These are phyloP conservation scores for Ogataea nakhonphanomensis DNA, from an alignment of 805 yeast genomes.

Conservation along the genomic window DNA sequence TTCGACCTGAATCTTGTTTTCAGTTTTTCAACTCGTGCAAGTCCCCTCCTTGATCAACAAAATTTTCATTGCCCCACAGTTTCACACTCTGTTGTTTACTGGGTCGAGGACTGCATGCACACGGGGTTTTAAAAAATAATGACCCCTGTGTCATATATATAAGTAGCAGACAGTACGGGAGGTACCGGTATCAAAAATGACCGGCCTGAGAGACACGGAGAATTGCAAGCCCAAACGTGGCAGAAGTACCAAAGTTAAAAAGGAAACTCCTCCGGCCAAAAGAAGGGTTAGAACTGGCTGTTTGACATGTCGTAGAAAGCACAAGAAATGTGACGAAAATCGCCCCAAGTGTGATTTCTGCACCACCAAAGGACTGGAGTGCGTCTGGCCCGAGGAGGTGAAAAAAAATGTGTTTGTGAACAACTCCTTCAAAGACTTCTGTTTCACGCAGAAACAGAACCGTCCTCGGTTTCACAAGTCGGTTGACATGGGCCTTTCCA, in stretches of 20 bases:
- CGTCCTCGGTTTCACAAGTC: slow-evolving; percentile 5
- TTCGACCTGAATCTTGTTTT: slow-evolving; percentile 3
- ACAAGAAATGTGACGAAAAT: slow-evolving; percentile 55
- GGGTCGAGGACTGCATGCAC: slow-evolving; percentile 7
- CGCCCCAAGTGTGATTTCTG: slow-evolving; percentile 50
- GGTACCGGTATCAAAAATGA: slow-evolving; percentile 1
- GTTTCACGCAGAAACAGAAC: slow-evolving; percentile 15
- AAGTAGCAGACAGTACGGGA: background rate
- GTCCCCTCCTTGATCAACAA: slow-evolving; percentile 11
- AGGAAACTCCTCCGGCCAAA: slow-evolving; percentile 33
- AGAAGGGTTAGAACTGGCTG: slow-evolving; percentile 45
- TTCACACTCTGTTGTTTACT: slow-evolving; percentile 1
- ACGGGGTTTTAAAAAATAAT: slow-evolving; percentile 5
- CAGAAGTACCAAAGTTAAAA: slow-evolving; percentile 22
- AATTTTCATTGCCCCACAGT: slow-evolving; percentile 3
- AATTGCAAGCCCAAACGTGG: slow-evolving; percentile 15
- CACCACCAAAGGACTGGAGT: slow-evolving; percentile 33
- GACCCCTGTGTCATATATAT: slow-evolving; percentile 2
- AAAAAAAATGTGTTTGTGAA: slow-evolving; percentile 27
- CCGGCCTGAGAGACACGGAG: slow-evolving; percentile 6
- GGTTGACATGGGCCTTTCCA: slow-evolving; percentile 2
- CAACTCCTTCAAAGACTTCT: slow-evolving; percentile 28
- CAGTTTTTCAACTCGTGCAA: background rate
- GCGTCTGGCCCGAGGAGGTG: slow-evolving; percentile 36
- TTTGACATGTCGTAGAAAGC: slow-evolving; percentile 49